Conservation (phyloP, 2,329 filamentous ascomycete genomes). For the Diaporthe longicolla region DNA sequence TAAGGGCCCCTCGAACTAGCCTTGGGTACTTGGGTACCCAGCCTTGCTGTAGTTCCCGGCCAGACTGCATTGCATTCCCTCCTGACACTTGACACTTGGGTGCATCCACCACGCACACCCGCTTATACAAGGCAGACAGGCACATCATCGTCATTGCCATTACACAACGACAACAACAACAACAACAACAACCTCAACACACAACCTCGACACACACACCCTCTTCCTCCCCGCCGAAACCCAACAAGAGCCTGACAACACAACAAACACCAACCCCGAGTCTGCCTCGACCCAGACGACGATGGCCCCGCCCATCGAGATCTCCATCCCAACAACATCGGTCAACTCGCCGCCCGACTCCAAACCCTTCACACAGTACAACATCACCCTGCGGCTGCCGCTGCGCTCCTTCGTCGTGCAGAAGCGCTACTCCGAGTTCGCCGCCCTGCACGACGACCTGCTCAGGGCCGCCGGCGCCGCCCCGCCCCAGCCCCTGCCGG, state of each 20-base stretch:
- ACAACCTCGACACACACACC: too few species aligned
- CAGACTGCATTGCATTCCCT: background rate
- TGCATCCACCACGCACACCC: background rate
- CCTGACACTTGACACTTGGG: too few species aligned
- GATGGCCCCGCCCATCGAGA: slow-evolving; percentile 77
- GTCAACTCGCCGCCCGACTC: slow-evolving; percentile 63
- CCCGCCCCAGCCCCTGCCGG: slow-evolving; percentile 77
- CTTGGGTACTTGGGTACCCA: background rate
- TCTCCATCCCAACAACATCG: slow-evolving; percentile 77
- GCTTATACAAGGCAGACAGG: background rate
- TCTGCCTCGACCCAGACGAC: slow-evolving; percentile 35
- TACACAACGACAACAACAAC: too few species aligned
- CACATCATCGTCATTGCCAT: background rate
- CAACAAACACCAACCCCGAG: background rate
- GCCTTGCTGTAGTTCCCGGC: too few species aligned
- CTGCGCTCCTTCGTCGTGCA: slow-evolving; percentile 81
- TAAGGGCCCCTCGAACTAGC: background rate
- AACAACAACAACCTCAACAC: too few species aligned
- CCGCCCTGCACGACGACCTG: slow-evolving; percentile 74
- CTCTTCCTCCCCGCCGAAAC: background rate
- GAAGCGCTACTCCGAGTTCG: slow-evolving; percentile 88
- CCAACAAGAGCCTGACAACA: background rate
- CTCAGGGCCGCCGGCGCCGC: slow-evolving; percentile 70
- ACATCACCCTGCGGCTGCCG: slow-evolving; percentile 82
- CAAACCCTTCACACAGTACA: slow-evolving; percentile 83